Conservation (phyloP, 176 grass and related monocot species). For the Calamus simplicifolius region DNA sequence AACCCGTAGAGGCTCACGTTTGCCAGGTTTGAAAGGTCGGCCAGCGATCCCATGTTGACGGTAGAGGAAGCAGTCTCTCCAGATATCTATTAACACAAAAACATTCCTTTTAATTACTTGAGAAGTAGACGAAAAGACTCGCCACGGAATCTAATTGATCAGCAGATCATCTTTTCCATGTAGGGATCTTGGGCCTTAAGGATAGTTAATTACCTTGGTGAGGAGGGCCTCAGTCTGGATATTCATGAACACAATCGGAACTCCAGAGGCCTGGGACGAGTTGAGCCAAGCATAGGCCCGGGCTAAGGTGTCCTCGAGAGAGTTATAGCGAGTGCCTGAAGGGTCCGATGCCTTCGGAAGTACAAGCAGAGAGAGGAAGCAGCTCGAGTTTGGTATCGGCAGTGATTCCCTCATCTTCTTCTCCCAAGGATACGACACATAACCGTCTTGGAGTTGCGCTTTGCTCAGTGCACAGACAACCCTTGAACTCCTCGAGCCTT, state of each 20-base stretch:
- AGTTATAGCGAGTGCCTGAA: slow-evolving; percentile 57
- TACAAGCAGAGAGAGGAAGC: slow-evolving; percentile 80
- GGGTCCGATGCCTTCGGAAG: slow-evolving; percentile 63
- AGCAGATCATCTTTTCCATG: too few relatives aligned
- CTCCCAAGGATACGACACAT: slow-evolving; percentile 86
- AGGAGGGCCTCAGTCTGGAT: slow-evolving; percentile 90
- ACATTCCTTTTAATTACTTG: too few relatives aligned
- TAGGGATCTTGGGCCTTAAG: too few relatives aligned
- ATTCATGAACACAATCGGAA: slow-evolving; percentile 80
- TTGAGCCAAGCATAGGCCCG: slow-evolving; percentile 77
- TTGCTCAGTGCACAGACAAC: slow-evolving; percentile 79
- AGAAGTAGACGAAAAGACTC: too few relatives aligned
- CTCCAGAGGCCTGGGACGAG: slow-evolving; percentile 48
- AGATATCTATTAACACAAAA: slow-evolving; percentile 38
- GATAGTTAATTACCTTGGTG: slow-evolving; percentile 45
- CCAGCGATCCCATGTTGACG: slow-evolving; percentile 62
- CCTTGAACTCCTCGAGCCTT: slow-evolving; percentile 74
- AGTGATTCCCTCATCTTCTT: slow-evolving; percentile 89
- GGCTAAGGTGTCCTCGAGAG: slow-evolving; percentile 76
- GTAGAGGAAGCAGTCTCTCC: slow-evolving; percentile 70
- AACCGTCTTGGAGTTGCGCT: slow-evolving; percentile 85
- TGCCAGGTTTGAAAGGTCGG: slow-evolving; percentile 67
- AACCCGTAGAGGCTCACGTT: slow-evolving; percentile 85
- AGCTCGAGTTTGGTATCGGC: slow-evolving; percentile 53
- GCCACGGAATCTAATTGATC: too few relatives aligned